phyloP scores from a whole-genome alignment of 768 basidiomycete species.

The Dacryopinax primogenitus region DNA sequence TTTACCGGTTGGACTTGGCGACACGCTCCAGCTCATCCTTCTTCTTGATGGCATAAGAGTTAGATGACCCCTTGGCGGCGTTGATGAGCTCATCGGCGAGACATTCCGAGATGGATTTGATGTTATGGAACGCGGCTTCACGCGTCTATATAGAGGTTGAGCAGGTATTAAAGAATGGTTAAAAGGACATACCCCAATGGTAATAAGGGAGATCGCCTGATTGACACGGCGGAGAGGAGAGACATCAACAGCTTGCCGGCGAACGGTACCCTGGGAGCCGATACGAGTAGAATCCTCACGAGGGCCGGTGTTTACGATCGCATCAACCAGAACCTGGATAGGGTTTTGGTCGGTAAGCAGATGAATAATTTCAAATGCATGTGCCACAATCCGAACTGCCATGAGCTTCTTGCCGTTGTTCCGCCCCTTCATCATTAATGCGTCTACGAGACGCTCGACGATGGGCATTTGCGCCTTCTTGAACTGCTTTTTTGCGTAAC shows the following conservation, averaged over 20 bases:
- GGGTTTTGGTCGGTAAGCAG: slow-evolving; percentile 99
- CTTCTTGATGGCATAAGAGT: slow-evolving; percentile 99
- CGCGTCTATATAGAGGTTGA: slow-evolving; percentile 54
- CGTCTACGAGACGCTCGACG: slow-evolving; percentile 97
- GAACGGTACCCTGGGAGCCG: slow-evolving; percentile 98
- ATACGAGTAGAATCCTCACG: slow-evolving; percentile 99
- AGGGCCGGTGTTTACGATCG: slow-evolving; percentile 98
- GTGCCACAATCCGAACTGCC: slow-evolving; percentile 96
- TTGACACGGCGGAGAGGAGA: slow-evolving; percentile 97
- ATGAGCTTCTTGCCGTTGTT: slow-evolving; percentile 99
- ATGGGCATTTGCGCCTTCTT: slow-evolving; percentile 99
- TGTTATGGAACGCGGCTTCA: slow-evolving; percentile 99
- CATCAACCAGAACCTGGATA: slow-evolving; percentile 95
- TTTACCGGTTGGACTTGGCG: slow-evolving; percentile 99
- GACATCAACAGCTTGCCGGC: slow-evolving; percentile 99
- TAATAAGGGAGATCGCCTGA: slow-evolving; percentile 89
- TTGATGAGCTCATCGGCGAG: slow-evolving; percentile 99
- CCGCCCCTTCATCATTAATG: slow-evolving; percentile 99
- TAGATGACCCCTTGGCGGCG: slow-evolving; percentile 98
- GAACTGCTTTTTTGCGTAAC: slow-evolving; percentile 99
- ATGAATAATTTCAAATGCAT: slow-evolving; percentile 99
- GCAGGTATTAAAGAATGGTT: slow-evolving; percentile 9
- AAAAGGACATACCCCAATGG: slow-evolving; percentile 58
- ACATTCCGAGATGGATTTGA: slow-evolving; percentile 98
- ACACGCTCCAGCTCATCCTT: slow-evolving; percentile 99